Conservation (phyloP, 441 rosid species). For the Metrosideros polymorpha region DNA sequence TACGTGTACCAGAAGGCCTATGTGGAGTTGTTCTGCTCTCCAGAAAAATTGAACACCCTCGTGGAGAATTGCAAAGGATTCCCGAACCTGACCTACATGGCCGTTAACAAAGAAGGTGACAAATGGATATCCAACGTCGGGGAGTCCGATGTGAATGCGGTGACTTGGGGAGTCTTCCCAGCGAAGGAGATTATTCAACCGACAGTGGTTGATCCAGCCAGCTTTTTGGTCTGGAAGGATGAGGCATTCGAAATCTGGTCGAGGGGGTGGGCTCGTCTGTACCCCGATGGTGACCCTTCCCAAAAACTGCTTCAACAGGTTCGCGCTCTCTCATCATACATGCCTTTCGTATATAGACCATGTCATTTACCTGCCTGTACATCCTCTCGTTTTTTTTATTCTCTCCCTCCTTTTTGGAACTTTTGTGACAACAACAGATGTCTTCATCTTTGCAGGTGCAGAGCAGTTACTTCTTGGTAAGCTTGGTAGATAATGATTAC, state of each 20-base stretch:
- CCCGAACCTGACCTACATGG: slow-evolving; percentile 54
- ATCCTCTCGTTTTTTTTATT: neutral
- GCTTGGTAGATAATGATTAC: slow-evolving; percentile 89
- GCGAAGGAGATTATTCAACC: slow-evolving; percentile 88
- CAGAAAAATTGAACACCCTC: slow-evolving; percentile 48
- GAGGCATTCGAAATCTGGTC: slow-evolving; percentile 96
- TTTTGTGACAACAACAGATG: neutral
- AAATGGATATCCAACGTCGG: slow-evolving; percentile 46
- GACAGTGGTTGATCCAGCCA: slow-evolving; percentile 85
- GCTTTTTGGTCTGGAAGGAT: slow-evolving; percentile 92
- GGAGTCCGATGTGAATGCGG: slow-evolving; percentile 60
- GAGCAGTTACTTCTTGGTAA: slow-evolving; percentile 72
- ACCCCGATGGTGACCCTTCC: slow-evolving; percentile 65
- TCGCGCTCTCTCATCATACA: neutral
- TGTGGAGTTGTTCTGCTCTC: slow-evolving; percentile 88
- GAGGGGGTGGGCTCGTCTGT: slow-evolving; percentile 71
- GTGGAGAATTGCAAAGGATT: slow-evolving; percentile 59
- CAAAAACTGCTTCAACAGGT: slow-evolving; percentile 76
- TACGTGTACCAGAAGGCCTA: slow-evolving; percentile 94
- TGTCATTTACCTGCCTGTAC: neutral
- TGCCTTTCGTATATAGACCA: neutral
- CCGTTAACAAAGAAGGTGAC: slow-evolving; percentile 50
- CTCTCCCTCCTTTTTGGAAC: neutral
- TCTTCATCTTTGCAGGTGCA: slow-evolving; percentile 48
- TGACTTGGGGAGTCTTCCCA: slow-evolving; percentile 97